Evolutionary conservation across 1,284 basidiomycete genomes (phyloP).

Genomic region (Afroboletus lepidellus): DNA sequence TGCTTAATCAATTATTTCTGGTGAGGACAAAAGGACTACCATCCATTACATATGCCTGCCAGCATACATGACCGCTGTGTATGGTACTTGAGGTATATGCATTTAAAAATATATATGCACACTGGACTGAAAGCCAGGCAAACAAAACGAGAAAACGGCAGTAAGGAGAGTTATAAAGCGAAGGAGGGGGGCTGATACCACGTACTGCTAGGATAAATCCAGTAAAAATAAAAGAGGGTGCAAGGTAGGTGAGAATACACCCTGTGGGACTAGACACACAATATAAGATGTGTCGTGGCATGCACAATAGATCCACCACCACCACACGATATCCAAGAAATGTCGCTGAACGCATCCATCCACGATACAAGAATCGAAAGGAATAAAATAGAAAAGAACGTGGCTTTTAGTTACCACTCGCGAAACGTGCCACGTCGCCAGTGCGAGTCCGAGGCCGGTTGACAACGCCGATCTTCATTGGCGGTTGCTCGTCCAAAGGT

Average conservation of each 20-base stretch:
- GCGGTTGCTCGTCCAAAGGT: conserved; percentile 16
- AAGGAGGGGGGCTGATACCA: conserved; percentile 6
- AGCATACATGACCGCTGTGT: conserved; percentile 17
- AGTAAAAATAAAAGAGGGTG: conserved; percentile 25
- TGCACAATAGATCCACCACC: conserved; percentile 14
- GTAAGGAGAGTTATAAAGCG: conserved; percentile 5
- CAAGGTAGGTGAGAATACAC: conserved; percentile 7
- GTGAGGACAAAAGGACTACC: neutral
- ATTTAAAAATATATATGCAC: conserved; percentile 29
- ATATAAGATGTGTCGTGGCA: conserved; percentile 13
- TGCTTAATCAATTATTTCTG: conserved; percentile 7
- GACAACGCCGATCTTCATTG: conserved; percentile 46
- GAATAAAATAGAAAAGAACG: conserved; percentile 8
- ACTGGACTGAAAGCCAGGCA: conserved; percentile 19
- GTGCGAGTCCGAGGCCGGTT: conserved; percentile 69
- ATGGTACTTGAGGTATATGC: conserved; percentile 24
- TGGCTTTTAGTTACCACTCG: conserved; percentile 42
- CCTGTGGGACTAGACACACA: conserved; percentile 12
- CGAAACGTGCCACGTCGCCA: conserved; percentile 60
- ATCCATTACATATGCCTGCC: conserved; percentile 17
- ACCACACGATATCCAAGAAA: conserved; percentile 17
- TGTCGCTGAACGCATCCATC: conserved; percentile 15
- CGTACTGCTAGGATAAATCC: conserved; percentile 19
- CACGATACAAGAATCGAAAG: conserved; percentile 12
- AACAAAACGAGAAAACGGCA: conserved; percentile 29